These are phyloP conservation scores for Podosphaera xanthii DNA, from an alignment of 2,329 filamentous ascomycete genomes.

Conservation along the genomic window DNA sequence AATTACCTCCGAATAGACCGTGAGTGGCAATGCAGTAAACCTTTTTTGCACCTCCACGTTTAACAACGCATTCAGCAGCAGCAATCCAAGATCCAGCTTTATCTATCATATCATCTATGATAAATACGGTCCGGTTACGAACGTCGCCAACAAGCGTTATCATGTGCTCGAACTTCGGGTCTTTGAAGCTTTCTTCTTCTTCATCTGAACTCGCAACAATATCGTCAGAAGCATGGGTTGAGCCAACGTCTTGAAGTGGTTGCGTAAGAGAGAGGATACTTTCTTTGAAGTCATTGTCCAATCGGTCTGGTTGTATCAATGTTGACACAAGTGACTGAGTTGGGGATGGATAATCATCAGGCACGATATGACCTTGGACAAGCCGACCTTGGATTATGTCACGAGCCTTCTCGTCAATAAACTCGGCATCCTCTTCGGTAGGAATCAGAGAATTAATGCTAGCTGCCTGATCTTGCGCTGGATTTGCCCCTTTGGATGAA, in stretches of 20 bases:
- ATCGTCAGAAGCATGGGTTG: slow-evolving; percentile 47
- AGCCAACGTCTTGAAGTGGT: slow-evolving; percentile 48
- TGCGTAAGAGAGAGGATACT: slow-evolving; percentile 65
- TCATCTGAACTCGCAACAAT: slow-evolving; percentile 66
- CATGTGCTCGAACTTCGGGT: slow-evolving; percentile 70
- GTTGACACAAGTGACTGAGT: slow-evolving; percentile 44
- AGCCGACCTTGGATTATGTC: slow-evolving; percentile 84
- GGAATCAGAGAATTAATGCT: slow-evolving; percentile 6
- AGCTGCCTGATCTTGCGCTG: slow-evolving; percentile 8
- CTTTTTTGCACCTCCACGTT: slow-evolving; percentile 72
- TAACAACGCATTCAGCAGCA: slow-evolving; percentile 87
- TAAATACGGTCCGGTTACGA: slow-evolving; percentile 65
- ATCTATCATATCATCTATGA: slow-evolving; percentile 98
- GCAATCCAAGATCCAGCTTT: slow-evolving; percentile 94
- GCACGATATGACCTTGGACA: slow-evolving; percentile 84
- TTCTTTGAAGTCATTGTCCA: slow-evolving; percentile 57
- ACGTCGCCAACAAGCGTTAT: slow-evolving; percentile 97
- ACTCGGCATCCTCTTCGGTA: slow-evolving; percentile 14
- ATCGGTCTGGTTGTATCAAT: slow-evolving; percentile 26
- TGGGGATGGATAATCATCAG: slow-evolving; percentile 75
- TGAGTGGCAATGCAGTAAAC: slow-evolving; percentile 97
- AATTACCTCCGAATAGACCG: slow-evolving; percentile 77
- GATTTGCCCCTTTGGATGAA: not conserved
- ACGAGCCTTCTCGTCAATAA: slow-evolving; percentile 48
- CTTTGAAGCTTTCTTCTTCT: slow-evolving; percentile 71